phyloP scores from a whole-genome alignment of 2,329 filamentous ascomycete species.

The Septoria linicola region DNA sequence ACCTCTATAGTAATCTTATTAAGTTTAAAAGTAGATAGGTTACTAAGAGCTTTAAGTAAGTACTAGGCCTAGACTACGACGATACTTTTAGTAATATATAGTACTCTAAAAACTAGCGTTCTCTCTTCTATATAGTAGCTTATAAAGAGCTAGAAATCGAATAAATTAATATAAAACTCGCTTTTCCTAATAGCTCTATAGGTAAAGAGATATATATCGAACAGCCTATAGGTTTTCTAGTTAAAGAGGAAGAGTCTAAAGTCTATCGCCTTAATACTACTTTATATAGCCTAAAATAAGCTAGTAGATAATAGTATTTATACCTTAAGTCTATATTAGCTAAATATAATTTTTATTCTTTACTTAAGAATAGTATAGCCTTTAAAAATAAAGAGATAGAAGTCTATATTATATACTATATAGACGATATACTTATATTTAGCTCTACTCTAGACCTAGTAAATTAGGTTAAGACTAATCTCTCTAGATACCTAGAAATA shows the following conservation, averaged over 20 bases:
- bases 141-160: too few relatives aligned
- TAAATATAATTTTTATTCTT: constrained; percentile 8
- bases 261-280: constrained; percentile 10
- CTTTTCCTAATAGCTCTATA: constrained; percentile 13
- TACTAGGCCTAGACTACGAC: constrained; percentile 5
- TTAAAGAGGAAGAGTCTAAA: constrained; percentile 1
- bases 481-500: constrained; percentile 13
- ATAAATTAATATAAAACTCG: background rate
- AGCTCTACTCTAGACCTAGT: constrained; percentile 9
- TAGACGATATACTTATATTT: constrained; percentile 16
- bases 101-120: background rate
- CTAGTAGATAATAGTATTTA: constrained; percentile 11
- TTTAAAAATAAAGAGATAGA: constrained; percentile 11
- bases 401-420: constrained; percentile 8
- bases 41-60: constrained; percentile 9
- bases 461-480: constrained; percentile 10
- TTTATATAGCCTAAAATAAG: constrained; percentile 15
- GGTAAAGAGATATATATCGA: constrained; percentile 12
- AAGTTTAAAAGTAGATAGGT: constrained; percentile 7
- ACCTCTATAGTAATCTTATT: constrained; percentile 1
- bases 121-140: background rate
- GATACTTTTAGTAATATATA: constrained; percentile 14
- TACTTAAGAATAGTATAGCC: constrained; percentile 7
- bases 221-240: constrained; percentile 12
- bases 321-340: constrained; percentile 9